Evolutionary conservation across 139 green algal species (phyloP).

Genomic region (Axilococcus clingmanii): DNA sequence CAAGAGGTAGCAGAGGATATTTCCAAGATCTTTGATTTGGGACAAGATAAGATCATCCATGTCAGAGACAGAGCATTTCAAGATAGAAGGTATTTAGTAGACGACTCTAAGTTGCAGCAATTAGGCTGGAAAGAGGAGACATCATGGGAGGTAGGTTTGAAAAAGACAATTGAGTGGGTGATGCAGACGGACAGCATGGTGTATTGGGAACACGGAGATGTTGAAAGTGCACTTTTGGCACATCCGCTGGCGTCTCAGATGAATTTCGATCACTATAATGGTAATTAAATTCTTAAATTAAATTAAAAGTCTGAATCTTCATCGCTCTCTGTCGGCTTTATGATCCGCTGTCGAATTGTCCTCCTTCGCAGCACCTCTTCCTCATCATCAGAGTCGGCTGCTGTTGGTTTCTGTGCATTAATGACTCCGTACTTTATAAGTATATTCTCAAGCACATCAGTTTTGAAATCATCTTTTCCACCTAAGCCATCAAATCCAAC

Average conservation of each 20-base stretch:
- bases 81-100: slow-evolving; percentile 92
- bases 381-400: slow-evolving; percentile 11
- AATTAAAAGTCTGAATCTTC: slow-evolving; percentile 68
- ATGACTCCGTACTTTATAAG: slow-evolving; percentile 22
- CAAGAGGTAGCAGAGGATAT: slow-evolving; percentile 72
- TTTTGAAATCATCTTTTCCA: slow-evolving; percentile 47
- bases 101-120: slow-evolving; percentile 73
- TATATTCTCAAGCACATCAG: slow-evolving; percentile 11
- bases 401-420: background rate
- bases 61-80: slow-evolving; percentile 81
- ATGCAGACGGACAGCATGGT: slow-evolving; percentile 33
- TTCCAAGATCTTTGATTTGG: slow-evolving; percentile 39
- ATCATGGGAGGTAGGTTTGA: slow-evolving; percentile 84
- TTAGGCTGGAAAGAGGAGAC: slow-evolving; percentile 88
- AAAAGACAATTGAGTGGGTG: slow-evolving; percentile 91
- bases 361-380: slow-evolving; percentile 27
- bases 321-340: slow-evolving; percentile 29
- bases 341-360: slow-evolving; percentile 7
- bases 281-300: background rate
- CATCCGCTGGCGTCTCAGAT: slow-evolving; percentile 34
- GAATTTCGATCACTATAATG: background rate
- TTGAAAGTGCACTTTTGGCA: slow-evolving; percentile 57
- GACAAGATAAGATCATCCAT: slow-evolving; percentile 31
- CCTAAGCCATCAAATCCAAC: slow-evolving; percentile 87
- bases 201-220: slow-evolving; percentile 69